Evolutionary conservation across 768 basidiomycete genomes (phyloP).

Genomic region (Lactarius indigo): DNA sequence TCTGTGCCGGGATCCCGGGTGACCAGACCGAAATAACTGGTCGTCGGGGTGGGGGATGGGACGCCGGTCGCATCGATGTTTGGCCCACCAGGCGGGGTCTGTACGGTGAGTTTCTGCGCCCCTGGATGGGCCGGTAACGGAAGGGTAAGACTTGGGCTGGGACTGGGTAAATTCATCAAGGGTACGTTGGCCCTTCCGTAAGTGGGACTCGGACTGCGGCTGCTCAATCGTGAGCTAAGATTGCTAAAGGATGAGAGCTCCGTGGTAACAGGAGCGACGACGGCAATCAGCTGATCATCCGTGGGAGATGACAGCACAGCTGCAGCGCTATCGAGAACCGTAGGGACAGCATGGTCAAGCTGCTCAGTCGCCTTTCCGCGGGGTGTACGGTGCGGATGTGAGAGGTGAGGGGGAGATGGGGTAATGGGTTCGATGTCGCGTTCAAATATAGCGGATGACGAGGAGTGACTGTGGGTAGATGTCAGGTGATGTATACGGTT

Average conservation of each 20-base stretch:
- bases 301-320: constrained; percentile 52
- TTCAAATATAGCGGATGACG: constrained; percentile 88
- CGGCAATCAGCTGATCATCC: constrained; percentile 52
- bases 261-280: constrained; percentile 51
- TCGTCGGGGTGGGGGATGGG: constrained; percentile 31
- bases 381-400: constrained; percentile 69
- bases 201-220: constrained; percentile 63
- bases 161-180: constrained; percentile 26
- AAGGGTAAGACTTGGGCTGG: constrained; percentile 23
- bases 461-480: constrained; percentile 49
- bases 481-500: constrained; percentile 10
- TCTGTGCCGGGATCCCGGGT: constrained; percentile 27
- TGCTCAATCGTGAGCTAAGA: constrained; percentile 59
- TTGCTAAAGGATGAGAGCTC: constrained; percentile 44
- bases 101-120: constrained; percentile 7
- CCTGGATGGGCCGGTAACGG: constrained; percentile 18
- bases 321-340: constrained; percentile 81
- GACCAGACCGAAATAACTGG: constrained; percentile 34
- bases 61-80: background rate
- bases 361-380: constrained; percentile 70
- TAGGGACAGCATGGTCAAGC: constrained; percentile 77
- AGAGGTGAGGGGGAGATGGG: constrained; percentile 38
- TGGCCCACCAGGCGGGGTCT: constrained; percentile 8
- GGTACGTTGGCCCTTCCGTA: constrained; percentile 33
- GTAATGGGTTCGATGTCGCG: constrained; percentile 78